These are phyloP conservation scores for Scenedesmus sp. DNA, from an alignment of 163 green algal species.

Conservation along the genomic window DNA sequence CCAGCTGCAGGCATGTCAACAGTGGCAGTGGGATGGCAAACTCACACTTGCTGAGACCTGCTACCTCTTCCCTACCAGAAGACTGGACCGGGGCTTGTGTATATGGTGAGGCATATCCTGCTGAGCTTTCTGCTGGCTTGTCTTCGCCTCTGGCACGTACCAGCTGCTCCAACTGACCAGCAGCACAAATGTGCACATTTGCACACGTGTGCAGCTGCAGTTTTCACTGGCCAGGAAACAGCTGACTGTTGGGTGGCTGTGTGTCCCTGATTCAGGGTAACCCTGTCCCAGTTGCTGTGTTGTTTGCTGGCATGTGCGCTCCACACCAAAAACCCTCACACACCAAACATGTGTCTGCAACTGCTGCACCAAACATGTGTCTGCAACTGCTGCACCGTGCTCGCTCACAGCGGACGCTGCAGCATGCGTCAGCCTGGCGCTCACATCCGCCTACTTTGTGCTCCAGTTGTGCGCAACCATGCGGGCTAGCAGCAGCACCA, in stretches of 20 bases:
- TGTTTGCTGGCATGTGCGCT: no score
- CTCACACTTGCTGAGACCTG: not conserved
- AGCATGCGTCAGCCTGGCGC: not conserved
- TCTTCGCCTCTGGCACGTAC: no score
- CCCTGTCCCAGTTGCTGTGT: not conserved
- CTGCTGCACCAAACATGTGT: no score
- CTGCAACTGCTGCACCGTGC: not conserved
- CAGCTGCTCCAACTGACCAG: no score
- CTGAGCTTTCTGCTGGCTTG: no score
- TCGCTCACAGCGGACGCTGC: conserved; percentile 14
- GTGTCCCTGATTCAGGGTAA: not conserved
- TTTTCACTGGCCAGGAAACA: not conserved
- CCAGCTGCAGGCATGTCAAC: conserved; percentile 8
- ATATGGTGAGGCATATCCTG: conserved; percentile 1
- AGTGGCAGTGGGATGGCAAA: not conserved
- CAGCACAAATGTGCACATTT: no score
- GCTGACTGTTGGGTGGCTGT: not conserved
- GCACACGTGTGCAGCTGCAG: not conserved
- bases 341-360: no score
- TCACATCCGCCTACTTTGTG: not conserved
- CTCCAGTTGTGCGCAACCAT: conserved; percentile 20
- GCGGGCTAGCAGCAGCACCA: not conserved
- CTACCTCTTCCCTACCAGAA: conserved; percentile 15
- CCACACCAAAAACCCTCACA: no score
- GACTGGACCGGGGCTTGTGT: conserved; percentile 18